Conservation (phyloP, 2,329 filamentous ascomycete genomes). For the Mariannaea sp. region DNA sequence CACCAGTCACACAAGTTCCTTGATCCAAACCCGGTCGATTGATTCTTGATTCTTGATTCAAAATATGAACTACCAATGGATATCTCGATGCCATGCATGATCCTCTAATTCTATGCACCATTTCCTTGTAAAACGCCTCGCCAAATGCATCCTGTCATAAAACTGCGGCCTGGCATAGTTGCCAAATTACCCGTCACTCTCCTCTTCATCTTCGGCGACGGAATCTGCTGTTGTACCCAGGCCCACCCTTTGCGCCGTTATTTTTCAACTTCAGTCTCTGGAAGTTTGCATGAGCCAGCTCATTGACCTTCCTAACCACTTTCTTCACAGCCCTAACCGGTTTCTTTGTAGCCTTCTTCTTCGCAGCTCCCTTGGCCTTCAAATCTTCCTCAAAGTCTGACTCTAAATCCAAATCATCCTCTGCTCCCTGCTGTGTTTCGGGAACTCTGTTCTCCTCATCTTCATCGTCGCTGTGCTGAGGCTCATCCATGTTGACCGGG, state of each 20-base stretch:
- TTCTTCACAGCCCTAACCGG: constrained; percentile 55
- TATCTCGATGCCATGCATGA: background rate
- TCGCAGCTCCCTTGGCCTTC: constrained; percentile 21
- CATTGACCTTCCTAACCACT: constrained; percentile 64
- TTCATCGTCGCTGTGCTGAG: constrained; percentile 40
- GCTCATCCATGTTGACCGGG: constrained; percentile 42
- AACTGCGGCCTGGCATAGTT: constrained; percentile 2
- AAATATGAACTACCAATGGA: too few relatives aligned
- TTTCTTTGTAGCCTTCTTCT: constrained; percentile 34
- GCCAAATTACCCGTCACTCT: constrained; percentile 3
- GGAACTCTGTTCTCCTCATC: constrained; percentile 43
- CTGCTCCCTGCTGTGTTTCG: constrained; percentile 36
- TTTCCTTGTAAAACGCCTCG: constrained; percentile 10
- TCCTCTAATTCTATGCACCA: background rate
- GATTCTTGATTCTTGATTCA: too few relatives aligned
- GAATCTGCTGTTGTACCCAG: constrained; percentile 62
- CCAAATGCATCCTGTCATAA: constrained; percentile 18
- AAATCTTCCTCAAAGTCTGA: constrained; percentile 32
- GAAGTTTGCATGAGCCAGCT: constrained; percentile 69
- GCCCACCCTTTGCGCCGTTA: constrained; percentile 64
- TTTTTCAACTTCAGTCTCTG: constrained; percentile 68
- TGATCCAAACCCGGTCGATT: too few relatives aligned
- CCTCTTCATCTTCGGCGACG: constrained; percentile 50
- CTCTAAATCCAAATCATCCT: constrained; percentile 18
- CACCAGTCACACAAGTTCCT: too few relatives aligned